Base-by-base conservation (phyloP, 2,329 filamentous ascomycete genomes). In the Huntiella moniliformis region DNA sequence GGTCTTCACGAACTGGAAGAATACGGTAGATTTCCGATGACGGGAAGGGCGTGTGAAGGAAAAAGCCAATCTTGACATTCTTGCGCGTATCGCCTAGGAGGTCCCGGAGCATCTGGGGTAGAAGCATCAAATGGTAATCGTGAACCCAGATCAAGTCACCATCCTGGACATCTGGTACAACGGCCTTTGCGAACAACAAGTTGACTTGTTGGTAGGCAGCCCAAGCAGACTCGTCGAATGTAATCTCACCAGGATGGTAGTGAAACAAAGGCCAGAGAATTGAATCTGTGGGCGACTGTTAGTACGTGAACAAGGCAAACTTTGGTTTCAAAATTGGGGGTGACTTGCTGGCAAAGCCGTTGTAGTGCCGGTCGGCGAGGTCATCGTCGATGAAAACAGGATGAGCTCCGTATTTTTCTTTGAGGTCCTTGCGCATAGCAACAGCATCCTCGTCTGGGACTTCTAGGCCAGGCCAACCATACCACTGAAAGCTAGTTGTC, bases 221-320 rank as follows among this genome's bases (percentile, higher is more conserved):
- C 91, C 91, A 98, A 3, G 86, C 82, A 37, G 79, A 81, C 64
- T 96, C 88, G 64, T 96, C 87, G 61, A 96, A 96, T 38, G 86
- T 94, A 56, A 96, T 95, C 68, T 96, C 88, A 59, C 88, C 88
- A 43, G 91, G 88, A 63, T 98, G 91, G 65, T 96, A 96, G 67
- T 96, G 91, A 68, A 98, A 93, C 35, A 98, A 77, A 2, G 91
- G 91, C 91, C 91, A 98, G 50, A 98, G 78, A 60, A 96, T 96
- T 5, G 85, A 92, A 63, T 98, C 85, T 88, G 53, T 8, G 15
- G 13, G 13, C 28, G 31, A 16, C 11, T 36, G 35, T 39, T n/a
- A 17, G 18, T 22, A 18, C 7, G n/a, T 37, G 35, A 32, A 36
- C 12, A 36, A n/a, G 2, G 12, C 11, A n/a, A 3, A 16, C 12